Evolutionary conservation across 108 stramenopile genomes (phyloP), one percentile per base, ranked within the genome.

Genomic region (Fragilariopsis cylindrus): DNA sequence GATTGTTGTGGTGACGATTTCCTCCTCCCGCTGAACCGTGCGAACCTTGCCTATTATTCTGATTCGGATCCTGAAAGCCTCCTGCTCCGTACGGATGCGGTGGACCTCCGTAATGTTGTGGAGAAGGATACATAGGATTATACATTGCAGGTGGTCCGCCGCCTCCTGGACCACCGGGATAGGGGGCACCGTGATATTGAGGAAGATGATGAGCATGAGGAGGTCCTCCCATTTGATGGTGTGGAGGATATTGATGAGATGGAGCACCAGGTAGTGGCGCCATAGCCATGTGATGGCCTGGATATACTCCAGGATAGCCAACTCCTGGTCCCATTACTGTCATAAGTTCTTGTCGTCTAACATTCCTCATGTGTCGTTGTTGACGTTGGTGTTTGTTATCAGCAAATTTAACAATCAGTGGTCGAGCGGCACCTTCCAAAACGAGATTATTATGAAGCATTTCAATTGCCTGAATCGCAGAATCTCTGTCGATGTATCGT

Each of bases 341-440:
- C 64, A 84, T 73, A 64, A 84, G 60, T 53, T 85, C 78, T 49
- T 88, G 82, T 69, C 79, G 65, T 65, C 84, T 63, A 2, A 70
- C 70, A 67, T 77, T 84, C 49, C 83, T 57, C 57, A 82, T 77
- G 7, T 85, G 85, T 48, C 87, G 71, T 52, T 81, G 79, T 40
- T 89, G 90, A 53, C 82, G 77, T 54, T 85, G 89, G 16, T 86
- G 84, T 57, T 90, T 92, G 21, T 75, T 85, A 63, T 96, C 92
- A 2, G 95, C 95, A 78, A 90, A 93, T 73, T 91, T 92, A 19
- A 96, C 95, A 80, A 95, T 90, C 3, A 98, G 82, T 11, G 96
- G 94, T 19, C 95, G 81, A 7, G 92, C 84, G 11, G 90, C 78
- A 19, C 96, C 96, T 60, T 96, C 94, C 93, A 98, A 88, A 39